Evolutionary conservation across 179 eudicot genomes (phyloP), one percentile per base, ranked within the genome.

Genomic region (Beta corolliflora): DNA sequence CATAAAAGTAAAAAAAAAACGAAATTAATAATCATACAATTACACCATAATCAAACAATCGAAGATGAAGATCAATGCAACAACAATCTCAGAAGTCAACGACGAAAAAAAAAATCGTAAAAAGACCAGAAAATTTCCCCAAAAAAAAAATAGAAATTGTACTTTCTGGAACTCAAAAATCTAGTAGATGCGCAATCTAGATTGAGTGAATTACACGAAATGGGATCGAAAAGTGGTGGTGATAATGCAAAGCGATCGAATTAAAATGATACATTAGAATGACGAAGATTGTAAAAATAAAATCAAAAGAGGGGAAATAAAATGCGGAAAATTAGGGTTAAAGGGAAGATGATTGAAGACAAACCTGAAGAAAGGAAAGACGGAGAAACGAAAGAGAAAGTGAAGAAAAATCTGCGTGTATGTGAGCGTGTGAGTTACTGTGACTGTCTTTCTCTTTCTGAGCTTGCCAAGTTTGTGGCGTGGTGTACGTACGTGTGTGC

Each of bases 291-390:
- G 54, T 44, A 8, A 23, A 23, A 59, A 13, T 15, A 58, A 21
- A 36, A 36, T 5, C 9, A 0, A 16, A 79, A 48, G 10, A 25
- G 14, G 59, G 8, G 41, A 36, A 36, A 58, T 19, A 13, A 76
- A 59, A 54, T 23, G 14, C 16, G 6, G 75, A 41, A 54, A 60
- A 58, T 68, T 79, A 83, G 74, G 76, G 64, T 73, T 79, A 75
- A 2, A 66, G 18, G 41, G 41, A 72, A 46, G 12, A 64, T 21
- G 21, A n/a, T 48, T n/a, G 58, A 23, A 59, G 53, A 83, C 13
- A 0, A 10, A 83, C 79, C 82, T 80, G 71, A 55, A 8, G 72
- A 73, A 31, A 55, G 10, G 59, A 73, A 72, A 52, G 68, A 71
- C 55, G 63, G 31, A 67, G 12, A 79, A 66, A 46, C 3, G 76